These are phyloP conservation scores for Microcos paniculata DNA, from an alignment of 345 rosid species.

Conservation along the genomic window DNA sequence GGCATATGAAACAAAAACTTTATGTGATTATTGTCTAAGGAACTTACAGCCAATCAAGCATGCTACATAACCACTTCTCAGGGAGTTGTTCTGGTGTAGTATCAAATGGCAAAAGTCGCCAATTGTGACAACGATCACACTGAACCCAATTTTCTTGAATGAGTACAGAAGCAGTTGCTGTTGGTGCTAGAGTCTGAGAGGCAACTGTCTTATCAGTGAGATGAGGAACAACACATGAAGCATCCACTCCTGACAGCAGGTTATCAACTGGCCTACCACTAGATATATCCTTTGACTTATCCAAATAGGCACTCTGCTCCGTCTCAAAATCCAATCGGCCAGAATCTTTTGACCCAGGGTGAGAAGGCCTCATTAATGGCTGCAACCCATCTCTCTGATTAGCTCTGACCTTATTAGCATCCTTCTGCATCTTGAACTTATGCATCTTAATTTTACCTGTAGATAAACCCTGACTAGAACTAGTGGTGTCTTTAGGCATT, in stretches of 20 bases:
- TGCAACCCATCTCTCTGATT: conserved; percentile 18
- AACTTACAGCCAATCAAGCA: conserved; percentile 89
- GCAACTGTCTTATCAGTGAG: conserved; percentile 28
- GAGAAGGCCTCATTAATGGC: conserved; percentile 21
- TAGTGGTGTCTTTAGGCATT: conserved; percentile 22
- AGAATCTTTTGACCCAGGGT: conserved; percentile 27
- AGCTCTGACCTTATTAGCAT: conserved; percentile 25
- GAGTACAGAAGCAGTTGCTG: conserved; percentile 26
- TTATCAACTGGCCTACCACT: conserved; percentile 29
- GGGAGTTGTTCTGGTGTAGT: conserved; percentile 54
- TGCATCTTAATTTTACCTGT: conserved; percentile 25
- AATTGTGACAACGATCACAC: conserved; percentile 63
- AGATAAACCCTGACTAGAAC: conserved; percentile 28
- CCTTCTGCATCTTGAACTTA: conserved; percentile 38
- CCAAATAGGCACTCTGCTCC: conserved; percentile 22
- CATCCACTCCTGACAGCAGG: conserved; percentile 27
- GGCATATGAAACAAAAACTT: conserved; percentile 5
- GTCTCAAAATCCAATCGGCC: conserved; percentile 20
- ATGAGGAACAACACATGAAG: conserved; percentile 19
- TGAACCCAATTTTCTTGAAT: conserved; percentile 55
- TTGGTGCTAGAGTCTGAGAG: conserved; percentile 29
- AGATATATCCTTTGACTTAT: conserved; percentile 34
- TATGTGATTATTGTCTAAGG: not conserved
- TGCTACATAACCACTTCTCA: conserved; percentile 70
- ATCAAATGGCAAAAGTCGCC: conserved; percentile 68